phyloP scores from a whole-genome alignment of 768 basidiomycete species.

The Pluteus cervinus region DNA sequence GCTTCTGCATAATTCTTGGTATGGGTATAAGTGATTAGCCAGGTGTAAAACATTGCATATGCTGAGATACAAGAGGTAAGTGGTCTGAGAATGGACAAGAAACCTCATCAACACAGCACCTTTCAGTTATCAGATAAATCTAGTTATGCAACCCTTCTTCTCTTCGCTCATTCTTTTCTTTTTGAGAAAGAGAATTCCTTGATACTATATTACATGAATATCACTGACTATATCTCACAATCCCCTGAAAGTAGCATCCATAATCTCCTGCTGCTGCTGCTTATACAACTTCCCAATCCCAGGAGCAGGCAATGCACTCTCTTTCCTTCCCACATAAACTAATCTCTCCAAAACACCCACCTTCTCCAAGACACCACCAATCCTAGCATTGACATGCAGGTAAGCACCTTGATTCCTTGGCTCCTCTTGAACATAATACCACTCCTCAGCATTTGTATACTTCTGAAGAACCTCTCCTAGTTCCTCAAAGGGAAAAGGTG shows the following conservation, averaged over 20 bases:
- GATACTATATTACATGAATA: too few species aligned
- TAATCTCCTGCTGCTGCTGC: conserved; percentile 54
- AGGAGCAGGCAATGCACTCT: conserved; percentile 72
- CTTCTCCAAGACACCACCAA: conserved; percentile 43
- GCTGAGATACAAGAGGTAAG: too few species aligned
- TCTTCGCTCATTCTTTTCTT: too few species aligned
- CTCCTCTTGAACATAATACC: conserved; percentile 82
- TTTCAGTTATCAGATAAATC: too few species aligned
- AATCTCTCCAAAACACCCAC: conserved; percentile 28
- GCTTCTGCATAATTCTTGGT: too few species aligned
- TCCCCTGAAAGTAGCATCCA: conserved; percentile 52
- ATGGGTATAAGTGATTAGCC: too few species aligned
- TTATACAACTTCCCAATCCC: conserved; percentile 68
- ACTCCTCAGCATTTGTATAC: conserved; percentile 37
- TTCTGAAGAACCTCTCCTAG: conserved; percentile 38
- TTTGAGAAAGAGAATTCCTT: too few species aligned
- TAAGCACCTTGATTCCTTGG: conserved; percentile 84
- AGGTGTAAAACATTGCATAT: too few species aligned
- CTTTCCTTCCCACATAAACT: conserved; percentile 59
- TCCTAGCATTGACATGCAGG: conserved; percentile 54
- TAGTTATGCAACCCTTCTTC: too few species aligned
- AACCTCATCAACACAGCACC: too few species aligned
- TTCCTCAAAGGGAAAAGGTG: conserved; percentile 76
- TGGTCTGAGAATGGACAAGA: too few species aligned
- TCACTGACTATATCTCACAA: conserved; percentile 18